These are phyloP conservation scores for Monosporozyma solicola DNA, from an alignment of 805 yeast genomes.

Conservation along the genomic window DNA sequence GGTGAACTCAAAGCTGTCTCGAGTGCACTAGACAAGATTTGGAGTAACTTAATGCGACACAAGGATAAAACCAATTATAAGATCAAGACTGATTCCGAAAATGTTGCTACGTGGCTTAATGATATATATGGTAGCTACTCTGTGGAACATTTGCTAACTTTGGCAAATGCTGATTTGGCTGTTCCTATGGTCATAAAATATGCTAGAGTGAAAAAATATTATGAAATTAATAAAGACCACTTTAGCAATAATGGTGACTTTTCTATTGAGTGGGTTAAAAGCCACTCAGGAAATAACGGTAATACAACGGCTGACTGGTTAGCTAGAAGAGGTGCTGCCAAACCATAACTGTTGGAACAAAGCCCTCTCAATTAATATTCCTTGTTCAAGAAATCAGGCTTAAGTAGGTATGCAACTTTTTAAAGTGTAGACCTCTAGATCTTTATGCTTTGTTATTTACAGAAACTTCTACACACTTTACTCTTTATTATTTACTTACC, in stretches of 20 bases:
- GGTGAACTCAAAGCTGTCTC: constrained; percentile 69
- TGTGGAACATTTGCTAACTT: constrained; percentile 35
- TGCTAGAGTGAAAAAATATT: constrained; percentile 32
- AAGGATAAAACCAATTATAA: too few species aligned
- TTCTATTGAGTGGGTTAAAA: constrained; percentile 52
- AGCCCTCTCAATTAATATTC: not conserved
- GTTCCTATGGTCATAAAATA: constrained; percentile 37
- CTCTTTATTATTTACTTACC: constrained; percentile 9
- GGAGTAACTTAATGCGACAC: too few species aligned
- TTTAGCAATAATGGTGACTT: constrained; percentile 33
- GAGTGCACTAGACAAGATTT: constrained; percentile 42
- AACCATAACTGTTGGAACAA: not conserved
- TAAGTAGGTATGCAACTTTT: not conserved
- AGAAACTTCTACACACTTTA: not conserved
- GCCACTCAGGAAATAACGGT: constrained; percentile 62
- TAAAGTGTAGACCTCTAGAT: not conserved
- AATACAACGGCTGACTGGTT: constrained; percentile 70
- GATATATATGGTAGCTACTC: constrained; percentile 44
- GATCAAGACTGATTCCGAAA: constrained; percentile 65
- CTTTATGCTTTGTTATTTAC: not conserved
- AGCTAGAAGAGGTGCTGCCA: constrained; percentile 57
- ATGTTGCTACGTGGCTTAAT: constrained; percentile 47
- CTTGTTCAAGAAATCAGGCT: not conserved
- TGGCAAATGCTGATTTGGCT: constrained; percentile 25
- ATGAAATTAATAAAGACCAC: constrained; percentile 18